Base-by-base conservation (phyloP, 345 rosid genomes). In the Rhodamnia rubescens region DNA sequence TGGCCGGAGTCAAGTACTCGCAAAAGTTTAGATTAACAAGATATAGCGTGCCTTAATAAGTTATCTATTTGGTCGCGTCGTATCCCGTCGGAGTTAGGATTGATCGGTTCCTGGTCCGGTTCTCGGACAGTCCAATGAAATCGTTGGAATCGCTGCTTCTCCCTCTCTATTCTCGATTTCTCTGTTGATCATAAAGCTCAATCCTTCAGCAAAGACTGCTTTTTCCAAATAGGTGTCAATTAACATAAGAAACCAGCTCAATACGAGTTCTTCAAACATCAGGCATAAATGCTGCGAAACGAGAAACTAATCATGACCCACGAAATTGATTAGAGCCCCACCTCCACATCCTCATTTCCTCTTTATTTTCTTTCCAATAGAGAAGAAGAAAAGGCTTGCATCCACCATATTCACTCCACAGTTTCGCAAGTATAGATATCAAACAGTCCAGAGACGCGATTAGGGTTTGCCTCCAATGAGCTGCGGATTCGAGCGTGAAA, bases 181-280 rank as follows among this genome's bases (percentile, higher is more conserved):
- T 85, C 85, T 74, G 53, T 53, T 12, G 47, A 85, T 86, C 44
- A 85, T 52, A 78, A 29, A 85, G 84, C 47, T 78, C 81, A 84
- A 86, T 54, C 88, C 91, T 81, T 89, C 91, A 53, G 59, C 22
- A 24, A 47, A 9, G 11, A 1, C 11, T 47, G 11, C 11, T 47
- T 32, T 32, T 32, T 20, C 78, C 26, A 69, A 36, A 69, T 11
- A 12, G 1, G 26, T 18, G 47, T 20, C 18, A 9, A 36, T 69
- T 36, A 69, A 18, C 40, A 5, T 69, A 20, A 16, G 20, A 69
- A 69, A 36, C 80, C 36, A 9, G 80, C 26, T 18, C 81, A 47
- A 16, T 53, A 61, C n/a, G 42, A 84, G 49, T 16, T 75, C 53
- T 24, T 50, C 29, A 18, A 32, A 75, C 58, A 52, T 14, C 42